Evolutionary conservation across 371 early-diverging fungal genomes (phyloP).

Genomic region (Actinomucor elegans): DNA sequence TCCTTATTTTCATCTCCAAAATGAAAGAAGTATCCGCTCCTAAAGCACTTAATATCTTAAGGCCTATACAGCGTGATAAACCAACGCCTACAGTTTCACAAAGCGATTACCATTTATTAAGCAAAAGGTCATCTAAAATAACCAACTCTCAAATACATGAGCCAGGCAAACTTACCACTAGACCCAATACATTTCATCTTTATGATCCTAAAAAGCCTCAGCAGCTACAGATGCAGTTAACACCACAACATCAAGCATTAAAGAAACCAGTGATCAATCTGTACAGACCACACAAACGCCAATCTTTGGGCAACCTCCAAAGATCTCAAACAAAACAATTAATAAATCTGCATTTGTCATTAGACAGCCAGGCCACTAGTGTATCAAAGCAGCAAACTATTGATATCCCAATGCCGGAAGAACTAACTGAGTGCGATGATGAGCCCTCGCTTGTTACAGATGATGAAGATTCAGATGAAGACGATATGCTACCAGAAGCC

Average conservation of each 20-base stretch:
- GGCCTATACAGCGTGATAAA: conserved; percentile 4
- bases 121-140: neutral
- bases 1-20: neutral
- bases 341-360: too few relatives aligned
- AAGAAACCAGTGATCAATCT: neutral
- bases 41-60: conserved; percentile 21
- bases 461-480: neutral
- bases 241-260: neutral
- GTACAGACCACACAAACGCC: neutral
- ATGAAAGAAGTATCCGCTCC: conserved; percentile 16
- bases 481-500: conserved; percentile 19
- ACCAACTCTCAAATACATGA: too few relatives aligned
- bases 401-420: too few relatives aligned
- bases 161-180: too few relatives aligned
- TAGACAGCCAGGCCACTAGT: too few relatives aligned
- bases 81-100: neutral
- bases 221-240: neutral
- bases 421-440: too few relatives aligned
- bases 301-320: neutral
- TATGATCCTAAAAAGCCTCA: conserved; percentile 5
- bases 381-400: too few relatives aligned
- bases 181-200: conserved; percentile 11
- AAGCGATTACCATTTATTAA: neutral
- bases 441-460: too few relatives aligned
- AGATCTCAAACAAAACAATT: too few relatives aligned